phyloP scores from a whole-genome alignment of 2,329 filamentous ascomycete genomes.

The Phaeosphaeria sp. region DNA sequence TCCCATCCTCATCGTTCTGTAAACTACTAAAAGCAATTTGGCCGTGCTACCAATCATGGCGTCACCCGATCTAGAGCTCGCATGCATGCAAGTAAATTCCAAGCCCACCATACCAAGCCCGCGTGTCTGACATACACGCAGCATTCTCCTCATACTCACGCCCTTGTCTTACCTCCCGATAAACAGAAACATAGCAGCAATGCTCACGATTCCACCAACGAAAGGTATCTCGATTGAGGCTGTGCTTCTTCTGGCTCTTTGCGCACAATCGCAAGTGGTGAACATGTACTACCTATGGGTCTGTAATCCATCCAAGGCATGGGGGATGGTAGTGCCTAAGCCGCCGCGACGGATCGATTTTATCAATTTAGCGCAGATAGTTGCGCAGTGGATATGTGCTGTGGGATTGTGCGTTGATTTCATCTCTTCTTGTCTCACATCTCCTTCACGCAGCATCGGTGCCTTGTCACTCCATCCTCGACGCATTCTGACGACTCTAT shows the following conservation, averaged over 20 bases:
- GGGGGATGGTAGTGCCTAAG: conserved; percentile 6
- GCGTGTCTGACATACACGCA: neutral
- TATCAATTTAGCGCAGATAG: conserved; percentile 3
- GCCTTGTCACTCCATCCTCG: too few relatives aligned
- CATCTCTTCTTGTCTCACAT: neutral
- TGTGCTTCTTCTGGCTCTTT: conserved; percentile 4
- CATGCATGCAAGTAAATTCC: conserved; percentile 5
- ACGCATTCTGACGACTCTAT: neutral
- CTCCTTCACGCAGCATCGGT: neutral
- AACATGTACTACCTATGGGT: conserved; percentile 8
- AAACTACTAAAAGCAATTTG: too few relatives aligned
- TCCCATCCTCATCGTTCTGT: too few relatives aligned
- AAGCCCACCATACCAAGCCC: neutral
- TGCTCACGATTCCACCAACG: neutral
- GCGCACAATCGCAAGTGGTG: conserved; percentile 6
- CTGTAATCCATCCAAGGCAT: conserved; percentile 7
- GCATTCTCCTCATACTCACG: conserved; percentile 1
- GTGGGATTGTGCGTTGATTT: conserved; percentile 3
- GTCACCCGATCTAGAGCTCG: neutral
- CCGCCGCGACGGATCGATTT: conserved; percentile 3
- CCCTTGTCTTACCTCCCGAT: conserved; percentile 4
- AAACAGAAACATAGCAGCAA: neutral
- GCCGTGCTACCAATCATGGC: neutral
- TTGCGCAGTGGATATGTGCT: conserved; percentile 7
- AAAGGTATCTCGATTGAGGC: conserved; percentile 3